phyloP scores from a whole-genome alignment of 257 asterid species.

The Voacanga thouarsii region DNA sequence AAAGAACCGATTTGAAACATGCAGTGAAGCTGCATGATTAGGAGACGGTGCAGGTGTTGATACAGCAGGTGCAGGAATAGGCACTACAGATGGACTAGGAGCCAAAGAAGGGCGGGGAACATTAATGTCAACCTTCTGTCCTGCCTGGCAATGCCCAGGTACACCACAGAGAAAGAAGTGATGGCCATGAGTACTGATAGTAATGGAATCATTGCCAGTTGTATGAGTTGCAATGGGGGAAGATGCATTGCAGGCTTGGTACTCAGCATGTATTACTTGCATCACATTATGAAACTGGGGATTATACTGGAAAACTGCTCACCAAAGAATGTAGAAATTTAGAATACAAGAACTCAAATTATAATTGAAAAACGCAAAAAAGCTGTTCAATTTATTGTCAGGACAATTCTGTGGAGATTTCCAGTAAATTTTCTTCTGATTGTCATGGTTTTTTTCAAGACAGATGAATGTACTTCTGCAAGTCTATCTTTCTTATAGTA shows the following conservation, averaged over 20 bases:
- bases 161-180: constrained; percentile 76
- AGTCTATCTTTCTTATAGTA: too few relatives aligned
- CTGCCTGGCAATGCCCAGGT: constrained; percentile 84
- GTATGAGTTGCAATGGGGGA: constrained; percentile 72
- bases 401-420: background rate
- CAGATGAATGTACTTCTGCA: background rate
- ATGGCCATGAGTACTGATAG: constrained; percentile 56
- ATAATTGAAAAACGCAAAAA: background rate
- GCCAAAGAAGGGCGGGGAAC: constrained; percentile 32
- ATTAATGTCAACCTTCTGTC: constrained; percentile 78
- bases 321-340: background rate
- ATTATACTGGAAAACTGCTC: constrained; percentile 60
- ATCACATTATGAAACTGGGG: constrained; percentile 85
- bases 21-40: constrained; percentile 29
- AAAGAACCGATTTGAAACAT: constrained; percentile 10
- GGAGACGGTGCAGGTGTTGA: constrained; percentile 47
- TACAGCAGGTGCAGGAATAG: constrained; percentile 33
- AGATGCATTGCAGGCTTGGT: constrained; percentile 61
- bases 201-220: constrained; percentile 75
- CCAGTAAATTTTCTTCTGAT: background rate
- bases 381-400: too few relatives aligned
- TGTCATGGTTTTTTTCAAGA: background rate
- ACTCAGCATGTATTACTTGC: constrained; percentile 65
- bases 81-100: constrained; percentile 39
- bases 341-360: background rate